Conservation (phyloP, 1,139 yeast species). For the Diutina catenulata region DNA sequence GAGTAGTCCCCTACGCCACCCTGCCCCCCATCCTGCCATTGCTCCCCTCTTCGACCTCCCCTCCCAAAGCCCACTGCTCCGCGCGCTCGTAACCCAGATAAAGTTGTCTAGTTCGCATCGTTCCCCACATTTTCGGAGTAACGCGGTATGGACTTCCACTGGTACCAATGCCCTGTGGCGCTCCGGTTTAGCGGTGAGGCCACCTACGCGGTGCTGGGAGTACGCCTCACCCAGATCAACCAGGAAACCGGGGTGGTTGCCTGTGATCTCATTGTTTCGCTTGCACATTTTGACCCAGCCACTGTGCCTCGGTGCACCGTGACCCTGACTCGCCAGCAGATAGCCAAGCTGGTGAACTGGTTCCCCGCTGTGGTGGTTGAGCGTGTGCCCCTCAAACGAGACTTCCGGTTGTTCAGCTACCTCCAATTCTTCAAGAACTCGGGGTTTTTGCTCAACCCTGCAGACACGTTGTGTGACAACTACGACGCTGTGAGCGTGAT, state of each 20-base stretch:
- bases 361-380: not conserved
- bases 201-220: not conserved
- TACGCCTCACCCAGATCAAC: not conserved
- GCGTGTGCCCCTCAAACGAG: not conserved
- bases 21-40: no score
- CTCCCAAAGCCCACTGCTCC: no score
- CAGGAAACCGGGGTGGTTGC: not conserved
- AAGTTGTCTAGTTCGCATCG: no score
- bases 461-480: not conserved
- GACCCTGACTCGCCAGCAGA: not conserved
- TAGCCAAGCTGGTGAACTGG: not conserved
- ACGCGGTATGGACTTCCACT: no score
- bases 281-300: not conserved
- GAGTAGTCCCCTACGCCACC: no score
- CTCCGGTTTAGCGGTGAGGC: not conserved
- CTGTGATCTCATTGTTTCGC: not conserved
- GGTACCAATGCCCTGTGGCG: conserved; percentile 3
- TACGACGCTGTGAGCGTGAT: not conserved
- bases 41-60: no score
- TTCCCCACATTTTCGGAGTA: no score
- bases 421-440: not conserved
- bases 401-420: not conserved
- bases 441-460: not conserved
- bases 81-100: no score
- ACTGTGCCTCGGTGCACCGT: not conserved